Base-by-base conservation (phyloP, 2,329 filamentous ascomycete species). In the Aaosphaeria pasadenensis region DNA sequence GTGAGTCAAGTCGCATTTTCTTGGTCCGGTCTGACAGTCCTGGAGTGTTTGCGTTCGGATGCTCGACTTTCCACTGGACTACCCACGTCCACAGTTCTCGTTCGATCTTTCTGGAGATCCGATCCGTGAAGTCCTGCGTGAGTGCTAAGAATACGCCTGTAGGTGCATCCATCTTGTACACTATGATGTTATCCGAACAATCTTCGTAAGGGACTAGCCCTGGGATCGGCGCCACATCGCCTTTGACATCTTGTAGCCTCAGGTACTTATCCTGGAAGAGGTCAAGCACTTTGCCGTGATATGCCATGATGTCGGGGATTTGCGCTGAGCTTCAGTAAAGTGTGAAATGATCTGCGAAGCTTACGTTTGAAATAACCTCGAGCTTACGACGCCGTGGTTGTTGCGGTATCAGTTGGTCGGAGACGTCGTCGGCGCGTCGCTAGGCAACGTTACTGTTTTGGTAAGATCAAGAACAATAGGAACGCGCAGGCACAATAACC, bases 61-160 rank as follows among this genome's bases (percentile, higher is more conserved):
- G 17, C 7, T 57, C 53, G 5, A 67, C 57, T 13, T 67, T 51
- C 63, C 62, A 68, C 42, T 69, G 66, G 41, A 63, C 57, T 24
- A 46, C 52, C 63, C 63, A 69, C 5, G 59, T 62, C 66, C 66
- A 69, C 4, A 62, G 42, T 47, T 69, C 66, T 42, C 56, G 59
- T 40, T 50, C 43, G 7, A 40, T 40, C 29, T 54, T 43, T 7
- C 42, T 42, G 11, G 64, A 53, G 41, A 42, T 47, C 32, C 55
- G 54, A 36, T 57, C 55, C 29, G 62, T 67, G 47, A 62, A 62
- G 32, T 66, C 56, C 38, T 69, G 66, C 4, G 67, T 51, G 5
- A 59, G 48, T 6, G 50, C 59, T 42, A 67, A 39, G 50, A 63
- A 60, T 7, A 59, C 35, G 7, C 61, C 58, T 33, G 60, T 62